A percentile compares a stretch with the other conserved stretches of the same genome.
These are phyloP conservation scores for Purpureocillium lavendulum DNA, from an alignment of 2,329 filamentous ascomycete genomes.

Conservation along the genomic window DNA sequence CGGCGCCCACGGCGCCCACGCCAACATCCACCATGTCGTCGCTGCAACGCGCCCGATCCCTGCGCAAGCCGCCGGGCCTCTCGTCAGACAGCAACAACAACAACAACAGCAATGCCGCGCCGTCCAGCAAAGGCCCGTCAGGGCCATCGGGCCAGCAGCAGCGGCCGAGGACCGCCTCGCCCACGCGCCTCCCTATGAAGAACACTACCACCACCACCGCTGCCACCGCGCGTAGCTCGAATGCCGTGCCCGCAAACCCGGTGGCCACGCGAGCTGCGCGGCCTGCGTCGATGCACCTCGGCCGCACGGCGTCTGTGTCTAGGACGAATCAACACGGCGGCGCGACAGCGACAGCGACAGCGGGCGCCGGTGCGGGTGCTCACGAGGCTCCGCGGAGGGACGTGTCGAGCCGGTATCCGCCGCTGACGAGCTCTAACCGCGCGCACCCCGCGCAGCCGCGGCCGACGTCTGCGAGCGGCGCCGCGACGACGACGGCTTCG, in stretches of 20 bases:
- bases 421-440: slow-evolving; percentile 22
- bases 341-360: too few relatives aligned
- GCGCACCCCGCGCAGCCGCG: slow-evolving; percentile 8
- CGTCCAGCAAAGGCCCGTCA: slow-evolving; percentile 6
- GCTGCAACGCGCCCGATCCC: slow-evolving; percentile 36
- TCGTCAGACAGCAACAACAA: too few relatives aligned
- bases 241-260: slow-evolving; percentile 20
- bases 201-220: too few relatives aligned
- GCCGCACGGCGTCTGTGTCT: slow-evolving; percentile 15
- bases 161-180: slow-evolving; percentile 30
- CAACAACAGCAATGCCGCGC: neutral
- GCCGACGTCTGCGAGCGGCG: slow-evolving; percentile 21
- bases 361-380: too few relatives aligned
- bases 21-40: slow-evolving; percentile 30
- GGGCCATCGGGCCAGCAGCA: neutral
- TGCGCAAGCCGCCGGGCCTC: slow-evolving; percentile 25
- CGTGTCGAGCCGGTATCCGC: slow-evolving; percentile 20
- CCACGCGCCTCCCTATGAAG: slow-evolving; percentile 42
- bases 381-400: slow-evolving; percentile 7
- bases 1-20: neutral
- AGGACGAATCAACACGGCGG: neutral
- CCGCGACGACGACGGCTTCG: neutral
- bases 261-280: slow-evolving; percentile 5
- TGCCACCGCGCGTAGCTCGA: too few relatives aligned
- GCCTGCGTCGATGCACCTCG: slow-evolving; percentile 6